Evolutionary conservation across 176 grass and related monocot genomes (phyloP).

Genomic region (Oryza meyeriana): DNA sequence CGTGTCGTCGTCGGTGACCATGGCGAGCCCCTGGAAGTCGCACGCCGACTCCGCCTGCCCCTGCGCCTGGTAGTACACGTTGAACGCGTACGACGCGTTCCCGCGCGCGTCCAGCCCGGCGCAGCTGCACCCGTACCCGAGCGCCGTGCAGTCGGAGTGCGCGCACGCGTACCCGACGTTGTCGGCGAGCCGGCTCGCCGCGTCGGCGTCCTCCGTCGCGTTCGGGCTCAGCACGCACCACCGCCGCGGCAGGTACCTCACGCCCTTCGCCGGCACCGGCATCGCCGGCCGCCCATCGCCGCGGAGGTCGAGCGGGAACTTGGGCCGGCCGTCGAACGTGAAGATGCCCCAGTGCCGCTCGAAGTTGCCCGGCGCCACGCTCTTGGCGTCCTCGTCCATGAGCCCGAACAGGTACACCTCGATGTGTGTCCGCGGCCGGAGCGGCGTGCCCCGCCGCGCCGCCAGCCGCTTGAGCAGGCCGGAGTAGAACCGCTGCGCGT

Average conservation of each 20-base stretch:
- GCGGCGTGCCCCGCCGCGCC: constrained; percentile 52
- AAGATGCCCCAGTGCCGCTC: constrained; percentile 81
- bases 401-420: constrained; percentile 63
- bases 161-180: constrained; percentile 54
- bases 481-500: constrained; percentile 59
- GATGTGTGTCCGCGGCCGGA: constrained; percentile 33
- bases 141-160: constrained; percentile 64
- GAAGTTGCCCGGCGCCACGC: constrained; percentile 58
- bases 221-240: constrained; percentile 67
- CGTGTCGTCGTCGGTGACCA: constrained; percentile 28
- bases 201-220: not conserved
- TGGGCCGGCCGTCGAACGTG: constrained; percentile 62
- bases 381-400: constrained; percentile 67
- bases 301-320: constrained; percentile 47
- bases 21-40: constrained; percentile 62
- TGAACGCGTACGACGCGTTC: constrained; percentile 77
- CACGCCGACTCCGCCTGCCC: constrained; percentile 55
- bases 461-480: constrained; percentile 53
- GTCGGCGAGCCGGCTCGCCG: not conserved
- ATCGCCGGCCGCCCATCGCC: constrained; percentile 24
- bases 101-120: constrained; percentile 31
- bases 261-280: constrained; percentile 35
- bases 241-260: constrained; percentile 48
- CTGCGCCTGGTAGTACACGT: constrained; percentile 65
- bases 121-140: constrained; percentile 58